phyloP scores from a whole-genome alignment of 441 rosid genomes.

The Arabidopsis hybrid region DNA sequence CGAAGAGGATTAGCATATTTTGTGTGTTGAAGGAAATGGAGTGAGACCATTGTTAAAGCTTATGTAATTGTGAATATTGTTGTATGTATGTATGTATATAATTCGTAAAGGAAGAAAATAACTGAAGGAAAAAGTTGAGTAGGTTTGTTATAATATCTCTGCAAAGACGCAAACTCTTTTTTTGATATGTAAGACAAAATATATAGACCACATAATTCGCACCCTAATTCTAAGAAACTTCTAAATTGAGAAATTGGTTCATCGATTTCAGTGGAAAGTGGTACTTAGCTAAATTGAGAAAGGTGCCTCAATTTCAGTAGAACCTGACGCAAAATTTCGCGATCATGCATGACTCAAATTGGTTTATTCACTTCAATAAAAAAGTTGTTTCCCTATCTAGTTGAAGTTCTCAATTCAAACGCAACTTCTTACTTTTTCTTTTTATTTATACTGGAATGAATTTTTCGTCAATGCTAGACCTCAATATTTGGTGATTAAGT shows the following conservation, averaged over 20 bases:
- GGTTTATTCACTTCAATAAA: neutral
- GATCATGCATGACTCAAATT: neutral
- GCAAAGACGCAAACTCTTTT: constrained; percentile 26
- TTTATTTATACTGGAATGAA: neutral
- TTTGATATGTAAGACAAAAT: constrained; percentile 15
- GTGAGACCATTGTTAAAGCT: constrained; percentile 17
- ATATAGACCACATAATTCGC: constrained; percentile 15
- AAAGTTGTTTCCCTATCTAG: neutral
- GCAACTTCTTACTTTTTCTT: constrained; percentile 9
- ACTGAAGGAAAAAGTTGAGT: neutral
- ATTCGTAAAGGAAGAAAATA: constrained; percentile 14
- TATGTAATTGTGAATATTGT: constrained; percentile 6
- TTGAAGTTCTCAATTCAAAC: neutral
- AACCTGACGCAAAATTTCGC: constrained; percentile 11
- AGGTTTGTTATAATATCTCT: constrained; percentile 1
- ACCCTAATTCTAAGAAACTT: constrained; percentile 3
- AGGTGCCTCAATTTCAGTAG: neutral
- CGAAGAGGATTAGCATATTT: constrained; percentile 31
- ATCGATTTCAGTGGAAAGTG: constrained; percentile 11
- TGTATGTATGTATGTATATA: neutral
- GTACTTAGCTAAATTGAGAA: neutral
- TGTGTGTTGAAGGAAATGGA: constrained; percentile 20
- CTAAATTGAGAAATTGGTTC: neutral
- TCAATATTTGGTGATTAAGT: too few species aligned
- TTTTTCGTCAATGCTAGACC: neutral